Evolutionary conservation across 1,284 basidiomycete species (phyloP).

Genomic region (Rhodotorula sp.): DNA sequence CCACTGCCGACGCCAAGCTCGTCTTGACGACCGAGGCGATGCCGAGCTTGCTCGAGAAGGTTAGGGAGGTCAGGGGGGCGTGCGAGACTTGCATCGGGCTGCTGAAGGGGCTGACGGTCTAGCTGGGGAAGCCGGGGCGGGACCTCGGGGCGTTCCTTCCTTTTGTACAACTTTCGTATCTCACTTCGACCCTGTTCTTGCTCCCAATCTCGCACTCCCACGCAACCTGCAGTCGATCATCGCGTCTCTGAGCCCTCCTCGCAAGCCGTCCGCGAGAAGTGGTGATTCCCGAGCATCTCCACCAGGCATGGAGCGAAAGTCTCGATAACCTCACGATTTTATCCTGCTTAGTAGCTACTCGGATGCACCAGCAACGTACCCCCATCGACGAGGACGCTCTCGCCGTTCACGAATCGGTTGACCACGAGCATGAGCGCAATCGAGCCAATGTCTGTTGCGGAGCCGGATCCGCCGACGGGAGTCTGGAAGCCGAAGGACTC

Average conservation of each 20-base stretch:
- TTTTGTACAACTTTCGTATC: too few species aligned
- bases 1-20: conserved; percentile 8
- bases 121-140: too few species aligned
- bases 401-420: conserved; percentile 29
- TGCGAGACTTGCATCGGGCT: conserved; percentile 37
- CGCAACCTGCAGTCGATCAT: too few species aligned
- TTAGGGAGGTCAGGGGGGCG: conserved; percentile 36
- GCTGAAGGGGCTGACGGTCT: conserved; percentile 31
- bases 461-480: conserved; percentile 19
- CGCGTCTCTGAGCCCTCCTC: too few species aligned
- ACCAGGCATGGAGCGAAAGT: too few species aligned
- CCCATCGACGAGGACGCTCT: conserved; percentile 21
- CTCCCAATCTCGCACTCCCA: too few species aligned
- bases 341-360: conserved; percentile 7
- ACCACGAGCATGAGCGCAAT: conserved; percentile 20
- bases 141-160: too few species aligned
- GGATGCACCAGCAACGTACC: conserved; percentile 14
- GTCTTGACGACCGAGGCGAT: conserved; percentile 43
- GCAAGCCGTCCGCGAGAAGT: too few species aligned
- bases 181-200: too few species aligned
- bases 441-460: conserved; percentile 15
- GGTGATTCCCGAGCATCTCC: too few species aligned
- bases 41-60: conserved; percentile 40
- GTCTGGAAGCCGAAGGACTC: conserved; percentile 23
- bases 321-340: not conserved